These are phyloP conservation scores for Populus hybrid DNA, from an alignment of 441 rosid genomes.

Conservation along the genomic window DNA sequence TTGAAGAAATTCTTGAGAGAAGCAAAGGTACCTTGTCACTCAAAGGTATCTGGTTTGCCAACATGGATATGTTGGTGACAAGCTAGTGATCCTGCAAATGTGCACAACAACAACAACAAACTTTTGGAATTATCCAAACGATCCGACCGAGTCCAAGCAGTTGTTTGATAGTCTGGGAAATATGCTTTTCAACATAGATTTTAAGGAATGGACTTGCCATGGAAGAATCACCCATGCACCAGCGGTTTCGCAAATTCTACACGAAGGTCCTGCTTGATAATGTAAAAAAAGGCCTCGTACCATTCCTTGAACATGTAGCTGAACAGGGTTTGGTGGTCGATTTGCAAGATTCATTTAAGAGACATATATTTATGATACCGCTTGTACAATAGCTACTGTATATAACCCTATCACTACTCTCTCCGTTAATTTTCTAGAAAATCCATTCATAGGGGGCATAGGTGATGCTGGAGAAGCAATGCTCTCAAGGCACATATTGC, in stretches of 20 bases:
- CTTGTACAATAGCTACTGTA: background rate
- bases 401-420: background rate
- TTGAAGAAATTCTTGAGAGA: no score
- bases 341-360: no score
- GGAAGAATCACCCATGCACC: background rate
- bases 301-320: background rate
- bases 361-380: no score
- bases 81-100: no score
- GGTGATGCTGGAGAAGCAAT: constrained; percentile 5
- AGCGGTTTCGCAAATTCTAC: background rate
- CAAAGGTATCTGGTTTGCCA: no score
- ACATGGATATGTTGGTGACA: no score
- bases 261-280: background rate
- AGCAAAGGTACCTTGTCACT: no score
- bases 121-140: no score
- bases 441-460: background rate
- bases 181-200: background rate
- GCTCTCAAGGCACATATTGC: background rate
- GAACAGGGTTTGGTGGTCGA: background rate
- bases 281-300: background rate
- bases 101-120: no score
- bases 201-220: background rate
- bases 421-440: background rate
- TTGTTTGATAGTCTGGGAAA: background rate
- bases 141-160: no score